Percentiles rank a stretch among this genome's conserved stretches.
Evolutionary conservation across 768 basidiomycete genomes (phyloP).

Genomic region (Daedalea quercina): DNA sequence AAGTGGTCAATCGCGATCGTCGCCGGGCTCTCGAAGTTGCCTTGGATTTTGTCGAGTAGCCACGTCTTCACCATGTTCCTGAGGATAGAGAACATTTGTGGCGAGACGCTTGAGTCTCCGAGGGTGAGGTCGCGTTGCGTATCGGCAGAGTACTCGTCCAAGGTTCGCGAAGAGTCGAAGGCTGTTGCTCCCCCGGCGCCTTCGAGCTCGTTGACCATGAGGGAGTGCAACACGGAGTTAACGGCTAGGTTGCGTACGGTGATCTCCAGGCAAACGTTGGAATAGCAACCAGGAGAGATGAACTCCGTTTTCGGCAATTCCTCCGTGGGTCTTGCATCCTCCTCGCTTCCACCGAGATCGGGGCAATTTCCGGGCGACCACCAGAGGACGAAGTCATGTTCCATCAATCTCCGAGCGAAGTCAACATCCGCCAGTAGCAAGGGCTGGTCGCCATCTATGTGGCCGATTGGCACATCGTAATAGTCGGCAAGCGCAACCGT

Average conservation of each 20-base stretch:
- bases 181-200: constrained; percentile 91
- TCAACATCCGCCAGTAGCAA: constrained; percentile 84
- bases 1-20: constrained; percentile 83
- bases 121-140: constrained; percentile 64
- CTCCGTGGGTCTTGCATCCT: constrained; percentile 70
- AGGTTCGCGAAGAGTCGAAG: constrained; percentile 88
- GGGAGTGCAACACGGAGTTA: constrained; percentile 88
- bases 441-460: constrained; percentile 86
- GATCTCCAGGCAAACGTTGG: constrained; percentile 89
- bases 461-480: constrained; percentile 89
- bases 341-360: constrained; percentile 90
- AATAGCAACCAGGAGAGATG: constrained; percentile 76
- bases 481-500: constrained; percentile 78
- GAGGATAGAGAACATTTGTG: constrained; percentile 78
- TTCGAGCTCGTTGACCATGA: constrained; percentile 95
- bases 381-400: constrained; percentile 92
- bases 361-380: constrained; percentile 89
- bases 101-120: constrained; percentile 85
- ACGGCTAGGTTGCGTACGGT: constrained; percentile 89
- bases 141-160: constrained; percentile 82
- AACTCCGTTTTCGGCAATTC: constrained; percentile 85
- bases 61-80: constrained; percentile 86
- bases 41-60: constrained; percentile 81
- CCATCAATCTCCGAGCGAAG: constrained; percentile 80
- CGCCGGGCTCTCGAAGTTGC: constrained; percentile 59